Conservation (phyloP, 768 basidiomycete genomes). For the Imleria badia region DNA sequence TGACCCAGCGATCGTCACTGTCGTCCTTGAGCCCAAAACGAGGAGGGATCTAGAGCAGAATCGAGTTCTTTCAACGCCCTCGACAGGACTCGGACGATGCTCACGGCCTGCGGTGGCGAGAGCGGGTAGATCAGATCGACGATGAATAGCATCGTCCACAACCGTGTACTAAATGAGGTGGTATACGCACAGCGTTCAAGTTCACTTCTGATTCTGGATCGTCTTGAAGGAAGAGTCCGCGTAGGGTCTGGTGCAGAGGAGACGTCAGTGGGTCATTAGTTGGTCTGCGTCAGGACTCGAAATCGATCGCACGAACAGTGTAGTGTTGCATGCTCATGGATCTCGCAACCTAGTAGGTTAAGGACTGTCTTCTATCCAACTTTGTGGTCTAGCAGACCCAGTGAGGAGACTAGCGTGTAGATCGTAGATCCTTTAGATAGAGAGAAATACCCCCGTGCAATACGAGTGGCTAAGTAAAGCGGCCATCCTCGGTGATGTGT, state of each 20-base stretch:
- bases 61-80: background rate
- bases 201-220: constrained; percentile 14
- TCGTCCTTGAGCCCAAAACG: constrained; percentile 61
- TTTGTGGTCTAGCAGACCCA: background rate
- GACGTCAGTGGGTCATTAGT: background rate
- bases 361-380: background rate
- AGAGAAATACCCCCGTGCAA: background rate
- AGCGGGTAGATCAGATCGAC: background rate
- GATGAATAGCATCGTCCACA: background rate
- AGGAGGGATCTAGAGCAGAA: constrained; percentile 44
- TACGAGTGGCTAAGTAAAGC: background rate
- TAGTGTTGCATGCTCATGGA: constrained; percentile 15
- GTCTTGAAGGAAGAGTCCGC: constrained; percentile 20
- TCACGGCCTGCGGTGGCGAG: constrained; percentile 11
- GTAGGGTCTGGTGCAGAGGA: constrained; percentile 2
- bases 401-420: background rate
- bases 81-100: background rate
- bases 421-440: background rate
- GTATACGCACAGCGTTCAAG: constrained; percentile 14
- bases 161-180: too few species aligned
- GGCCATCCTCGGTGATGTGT: background rate
- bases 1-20: constrained; percentile 50
- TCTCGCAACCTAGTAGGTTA: background rate
- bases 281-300: background rate
- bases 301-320: constrained; percentile 11